Evolutionary conservation across 2,329 filamentous ascomycete species (phyloP).

Genomic region (Colletotrichum sp.): DNA sequence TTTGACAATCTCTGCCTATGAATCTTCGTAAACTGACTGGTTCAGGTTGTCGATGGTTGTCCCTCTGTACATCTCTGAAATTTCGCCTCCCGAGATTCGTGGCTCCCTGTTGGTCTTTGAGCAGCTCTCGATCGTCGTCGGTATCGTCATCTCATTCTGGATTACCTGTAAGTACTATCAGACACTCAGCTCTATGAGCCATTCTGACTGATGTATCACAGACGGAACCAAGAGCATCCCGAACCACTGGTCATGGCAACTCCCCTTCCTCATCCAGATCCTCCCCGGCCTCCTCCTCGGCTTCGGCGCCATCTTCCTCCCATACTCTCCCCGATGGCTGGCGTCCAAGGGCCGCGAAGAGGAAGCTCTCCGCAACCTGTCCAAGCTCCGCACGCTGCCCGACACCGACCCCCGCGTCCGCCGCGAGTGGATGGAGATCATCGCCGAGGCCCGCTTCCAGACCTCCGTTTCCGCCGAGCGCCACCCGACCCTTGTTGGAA

Average conservation of each 20-base stretch:
- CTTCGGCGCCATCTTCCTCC: constrained; percentile 28
- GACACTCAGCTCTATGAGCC: accelerated
- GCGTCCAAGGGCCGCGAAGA: constrained; percentile 39
- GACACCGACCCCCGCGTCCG: constrained; percentile 22
- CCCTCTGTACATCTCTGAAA: constrained; percentile 50
- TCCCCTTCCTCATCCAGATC: constrained; percentile 36
- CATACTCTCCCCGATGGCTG: constrained; percentile 28
- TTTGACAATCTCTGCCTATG: accelerated
- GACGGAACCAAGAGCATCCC: constrained; percentile 25
- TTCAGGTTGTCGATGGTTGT: constrained; percentile 47
- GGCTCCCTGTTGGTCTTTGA: constrained; percentile 38
- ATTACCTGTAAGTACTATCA: constrained; percentile 18
- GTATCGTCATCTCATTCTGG: constrained; percentile 33
- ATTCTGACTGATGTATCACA: background rate
- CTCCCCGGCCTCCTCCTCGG: constrained; percentile 26
- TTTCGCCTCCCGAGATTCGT: constrained; percentile 41
- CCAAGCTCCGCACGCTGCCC: constrained; percentile 21
- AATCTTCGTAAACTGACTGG: background rate
- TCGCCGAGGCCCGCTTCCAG: constrained; percentile 21
- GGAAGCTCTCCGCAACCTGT: constrained; percentile 28
- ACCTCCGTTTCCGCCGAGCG: constrained; percentile 29
- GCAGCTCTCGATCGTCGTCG: constrained; percentile 33
- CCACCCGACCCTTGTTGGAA: constrained; percentile 36
- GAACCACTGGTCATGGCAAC: constrained; percentile 27
- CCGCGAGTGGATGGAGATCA: constrained; percentile 23